Evolutionary conservation across 768 basidiomycete genomes (phyloP).

Genomic region (Boletales sp.): DNA sequence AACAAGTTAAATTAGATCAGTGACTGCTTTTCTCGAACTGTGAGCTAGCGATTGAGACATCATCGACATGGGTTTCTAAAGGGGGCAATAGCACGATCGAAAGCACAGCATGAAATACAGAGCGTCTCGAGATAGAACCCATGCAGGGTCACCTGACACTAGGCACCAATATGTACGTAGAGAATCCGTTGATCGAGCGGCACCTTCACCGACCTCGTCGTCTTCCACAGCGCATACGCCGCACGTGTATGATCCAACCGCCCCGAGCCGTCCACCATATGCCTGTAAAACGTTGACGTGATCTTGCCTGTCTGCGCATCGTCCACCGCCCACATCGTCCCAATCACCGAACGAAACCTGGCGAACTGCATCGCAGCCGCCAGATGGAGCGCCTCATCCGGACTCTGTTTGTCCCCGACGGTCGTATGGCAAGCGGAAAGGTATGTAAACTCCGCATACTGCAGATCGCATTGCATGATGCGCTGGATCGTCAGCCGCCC

Average conservation of each 20-base stretch:
- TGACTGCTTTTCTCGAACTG: too few species aligned
- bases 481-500: background rate
- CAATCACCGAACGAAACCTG: conserved; percentile 6
- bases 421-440: conserved; percentile 26
- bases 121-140: too few species aligned
- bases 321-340: background rate
- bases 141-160: too few species aligned
- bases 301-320: conserved; percentile 1
- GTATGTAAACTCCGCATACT: conserved; percentile 10
- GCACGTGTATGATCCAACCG: background rate
- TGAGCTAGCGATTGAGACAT: too few species aligned
- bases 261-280: background rate
- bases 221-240: conserved; percentile 2
- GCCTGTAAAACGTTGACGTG: background rate
- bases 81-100: too few species aligned
- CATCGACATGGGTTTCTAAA: too few species aligned
- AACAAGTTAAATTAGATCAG: too few species aligned
- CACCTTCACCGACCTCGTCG: background rate
- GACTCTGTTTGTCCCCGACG: conserved; percentile 15
- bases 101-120: too few species aligned
- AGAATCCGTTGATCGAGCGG: conserved; percentile 7
- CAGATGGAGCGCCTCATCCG: conserved; percentile 5
- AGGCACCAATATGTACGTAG: too few species aligned
- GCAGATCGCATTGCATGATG: background rate
- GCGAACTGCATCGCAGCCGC: background rate